These are phyloP conservation scores for Phytophthora hybrid DNA, from an alignment of 352 stramenopile species.

Conservation along the genomic window DNA sequence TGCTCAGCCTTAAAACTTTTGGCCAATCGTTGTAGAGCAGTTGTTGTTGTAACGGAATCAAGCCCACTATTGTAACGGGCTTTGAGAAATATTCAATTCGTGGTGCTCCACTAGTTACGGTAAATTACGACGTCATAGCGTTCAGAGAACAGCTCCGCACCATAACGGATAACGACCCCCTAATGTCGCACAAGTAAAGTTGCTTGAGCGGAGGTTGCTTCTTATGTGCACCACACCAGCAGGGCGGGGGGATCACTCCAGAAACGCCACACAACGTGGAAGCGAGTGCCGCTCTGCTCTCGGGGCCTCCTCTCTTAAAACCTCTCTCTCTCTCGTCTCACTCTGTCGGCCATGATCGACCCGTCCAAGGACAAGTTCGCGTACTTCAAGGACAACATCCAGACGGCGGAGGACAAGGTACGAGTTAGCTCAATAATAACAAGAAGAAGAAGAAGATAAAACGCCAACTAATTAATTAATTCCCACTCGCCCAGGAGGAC, in stretches of 20 bases:
- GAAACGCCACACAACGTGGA: background rate
- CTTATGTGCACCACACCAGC: background rate
- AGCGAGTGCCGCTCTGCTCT: background rate
- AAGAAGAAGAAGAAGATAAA: background rate
- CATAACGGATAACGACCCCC: too few species aligned
- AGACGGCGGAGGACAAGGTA: slow-evolving; percentile 89
- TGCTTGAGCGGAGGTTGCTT: background rate
- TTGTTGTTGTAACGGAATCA: too few species aligned
- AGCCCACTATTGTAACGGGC: too few species aligned
- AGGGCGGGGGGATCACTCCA: background rate
- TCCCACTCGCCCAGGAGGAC: slow-evolving; percentile 49
- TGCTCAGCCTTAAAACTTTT: too few species aligned
- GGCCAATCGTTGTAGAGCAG: too few species aligned
- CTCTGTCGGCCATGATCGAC: slow-evolving; percentile 68
- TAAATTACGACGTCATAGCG: too few species aligned
- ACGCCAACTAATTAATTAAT: background rate
- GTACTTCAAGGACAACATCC: slow-evolving; percentile 92
- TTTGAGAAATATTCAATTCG: too few species aligned
- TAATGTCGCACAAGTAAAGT: background rate
- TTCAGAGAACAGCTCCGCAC: too few species aligned
- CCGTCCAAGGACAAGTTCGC: slow-evolving; percentile 91
- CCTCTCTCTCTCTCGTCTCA: background rate
- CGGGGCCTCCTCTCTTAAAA: too few species aligned
- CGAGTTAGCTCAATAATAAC: background rate
- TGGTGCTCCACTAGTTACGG: too few species aligned